Evolutionary conservation across 805 yeast genomes (phyloP).

Genomic region (Torulaspora franciscae): DNA sequence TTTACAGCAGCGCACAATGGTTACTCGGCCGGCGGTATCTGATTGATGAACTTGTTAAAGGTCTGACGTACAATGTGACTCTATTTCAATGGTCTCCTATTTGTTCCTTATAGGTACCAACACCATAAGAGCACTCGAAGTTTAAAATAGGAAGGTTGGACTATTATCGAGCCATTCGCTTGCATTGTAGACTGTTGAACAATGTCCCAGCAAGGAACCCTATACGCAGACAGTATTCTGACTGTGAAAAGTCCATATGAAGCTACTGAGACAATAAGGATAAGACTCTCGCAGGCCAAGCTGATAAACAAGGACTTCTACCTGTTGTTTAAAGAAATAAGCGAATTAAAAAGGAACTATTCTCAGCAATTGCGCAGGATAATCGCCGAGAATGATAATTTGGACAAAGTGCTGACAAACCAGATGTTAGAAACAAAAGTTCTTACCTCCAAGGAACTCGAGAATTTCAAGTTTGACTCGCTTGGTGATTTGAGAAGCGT

Average conservation of each 20-base stretch:
- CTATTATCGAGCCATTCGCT: neutral
- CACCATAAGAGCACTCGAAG: too few species aligned
- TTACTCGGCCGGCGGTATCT: too few species aligned
- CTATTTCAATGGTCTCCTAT: too few species aligned
- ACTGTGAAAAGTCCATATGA: constrained; percentile 49
- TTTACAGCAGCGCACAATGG: too few species aligned
- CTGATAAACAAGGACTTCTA: constrained; percentile 57
- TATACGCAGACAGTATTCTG: constrained; percentile 40
- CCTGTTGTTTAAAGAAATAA: constrained; percentile 52
- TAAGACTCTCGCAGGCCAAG: constrained; percentile 52
- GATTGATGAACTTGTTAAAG: too few species aligned
- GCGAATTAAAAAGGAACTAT: constrained; percentile 45
- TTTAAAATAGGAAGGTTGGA: too few species aligned
- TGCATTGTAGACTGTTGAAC: too few species aligned
- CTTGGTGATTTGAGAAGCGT: constrained; percentile 43
- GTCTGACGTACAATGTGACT: too few species aligned
- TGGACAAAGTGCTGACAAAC: constrained; percentile 33
- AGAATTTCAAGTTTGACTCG: constrained; percentile 46
- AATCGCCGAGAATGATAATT: constrained; percentile 33
- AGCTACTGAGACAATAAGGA: constrained; percentile 54
- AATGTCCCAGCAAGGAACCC: constrained; percentile 32
- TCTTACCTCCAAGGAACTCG: constrained; percentile 42
- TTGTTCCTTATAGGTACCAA: too few species aligned
- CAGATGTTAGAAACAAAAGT: constrained; percentile 39
- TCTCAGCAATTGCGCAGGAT: constrained; percentile 43